A percentile compares a stretch with the other conserved stretches of the same genome.
phyloP scores from a whole-genome alignment of 1,139 yeast species.

The Suhomyces atakaporum region DNA sequence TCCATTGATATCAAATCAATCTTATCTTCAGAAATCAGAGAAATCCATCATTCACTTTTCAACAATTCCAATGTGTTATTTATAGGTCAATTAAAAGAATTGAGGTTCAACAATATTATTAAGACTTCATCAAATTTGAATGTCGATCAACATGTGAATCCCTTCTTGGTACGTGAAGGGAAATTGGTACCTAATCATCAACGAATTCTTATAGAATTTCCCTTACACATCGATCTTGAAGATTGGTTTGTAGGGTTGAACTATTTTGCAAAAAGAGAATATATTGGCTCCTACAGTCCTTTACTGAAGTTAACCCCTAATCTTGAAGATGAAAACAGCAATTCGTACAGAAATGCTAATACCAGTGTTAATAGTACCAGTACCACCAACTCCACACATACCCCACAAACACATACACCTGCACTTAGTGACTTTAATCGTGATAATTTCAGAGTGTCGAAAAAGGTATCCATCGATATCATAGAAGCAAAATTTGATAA shows the following conservation, averaged over 20 bases:
- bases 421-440: conserved; percentile 27
- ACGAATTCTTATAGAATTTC: conserved; percentile 60
- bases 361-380: conserved; percentile 2
- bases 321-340: conserved; percentile 2
- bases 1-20: conserved; percentile 59
- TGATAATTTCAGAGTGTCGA: conserved; percentile 56
- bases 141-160: conserved; percentile 22
- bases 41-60: conserved; percentile 67
- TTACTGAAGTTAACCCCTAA: conserved; percentile 8
- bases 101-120: conserved; percentile 48
- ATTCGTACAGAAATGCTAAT: conserved; percentile 2
- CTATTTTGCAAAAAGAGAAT: conserved; percentile 66
- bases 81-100: conserved; percentile 56
- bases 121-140: conserved; percentile 32
- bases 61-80: conserved; percentile 60
- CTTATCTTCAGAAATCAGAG: conserved; percentile 66
- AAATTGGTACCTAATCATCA: conserved; percentile 37
- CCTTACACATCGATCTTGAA: conserved; percentile 70
- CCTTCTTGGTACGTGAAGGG: conserved; percentile 38
- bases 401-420: conserved; percentile 9
- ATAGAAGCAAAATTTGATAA: conserved; percentile 65
- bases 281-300: conserved; percentile 39
- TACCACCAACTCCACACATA: conserved; percentile 1
- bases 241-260: conserved; percentile 81
- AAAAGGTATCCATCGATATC: conserved; percentile 56